Conservation (phyloP, 83 land plant genomes). For the Isoetes engelmannii region DNA sequence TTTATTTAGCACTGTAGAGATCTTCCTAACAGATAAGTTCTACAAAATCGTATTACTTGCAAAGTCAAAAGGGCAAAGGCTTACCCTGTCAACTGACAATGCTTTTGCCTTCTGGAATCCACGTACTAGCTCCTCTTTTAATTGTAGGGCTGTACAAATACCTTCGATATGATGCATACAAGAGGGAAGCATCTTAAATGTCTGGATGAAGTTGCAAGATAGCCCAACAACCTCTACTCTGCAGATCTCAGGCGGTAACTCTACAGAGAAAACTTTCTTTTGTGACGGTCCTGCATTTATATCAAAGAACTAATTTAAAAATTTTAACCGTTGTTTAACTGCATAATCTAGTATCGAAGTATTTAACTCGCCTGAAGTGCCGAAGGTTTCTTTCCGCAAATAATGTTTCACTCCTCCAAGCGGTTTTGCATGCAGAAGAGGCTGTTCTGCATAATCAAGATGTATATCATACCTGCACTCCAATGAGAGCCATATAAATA, state of each 20-base stretch:
- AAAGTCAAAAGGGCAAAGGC: too few relatives aligned
- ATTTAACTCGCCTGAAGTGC: not conserved
- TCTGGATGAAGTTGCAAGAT: not conserved
- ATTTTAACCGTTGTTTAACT: too few relatives aligned
- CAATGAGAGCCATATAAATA: too few relatives aligned
- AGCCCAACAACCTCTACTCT: not conserved
- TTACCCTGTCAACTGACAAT: too few relatives aligned
- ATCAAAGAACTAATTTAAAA: not conserved
- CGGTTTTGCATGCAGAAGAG: slow-evolving; percentile 1
- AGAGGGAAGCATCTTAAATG: not conserved
- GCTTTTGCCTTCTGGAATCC: too few relatives aligned
- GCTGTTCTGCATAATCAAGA: slow-evolving; percentile 1
- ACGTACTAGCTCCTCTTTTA: not conserved
- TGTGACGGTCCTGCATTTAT: not conserved
- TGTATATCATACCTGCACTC: not conserved
- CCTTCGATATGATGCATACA: not conserved
- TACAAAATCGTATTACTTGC: too few relatives aligned
- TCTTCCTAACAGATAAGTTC: too few relatives aligned
- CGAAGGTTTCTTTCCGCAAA: not conserved
- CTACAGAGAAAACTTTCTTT: not conserved
- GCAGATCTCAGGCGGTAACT: slow-evolving; percentile 4
- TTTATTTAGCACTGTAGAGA: too few relatives aligned
- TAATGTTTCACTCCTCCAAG: not conserved
- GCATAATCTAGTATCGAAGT: not conserved
- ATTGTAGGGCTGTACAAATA: not conserved